Evolutionary conservation across 108 stramenopile genomes (phyloP).

Genomic region (Epithemia pelagica): DNA sequence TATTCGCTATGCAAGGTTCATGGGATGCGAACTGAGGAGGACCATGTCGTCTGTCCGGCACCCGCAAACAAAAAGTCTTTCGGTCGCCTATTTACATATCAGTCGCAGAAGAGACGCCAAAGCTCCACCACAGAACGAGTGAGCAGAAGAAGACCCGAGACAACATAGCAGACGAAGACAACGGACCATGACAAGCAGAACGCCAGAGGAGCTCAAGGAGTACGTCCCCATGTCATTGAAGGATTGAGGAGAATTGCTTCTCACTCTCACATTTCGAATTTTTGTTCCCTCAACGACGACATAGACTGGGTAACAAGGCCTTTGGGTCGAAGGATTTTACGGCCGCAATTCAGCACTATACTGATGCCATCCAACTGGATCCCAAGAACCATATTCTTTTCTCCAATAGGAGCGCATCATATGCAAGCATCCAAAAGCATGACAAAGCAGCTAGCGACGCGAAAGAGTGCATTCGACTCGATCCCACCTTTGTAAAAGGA

Average conservation of each 20-base stretch:
- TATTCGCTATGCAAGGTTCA: too few species aligned
- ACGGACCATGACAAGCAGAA: too few species aligned
- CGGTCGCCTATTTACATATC: too few species aligned
- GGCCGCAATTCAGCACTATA: conserved; percentile 80
- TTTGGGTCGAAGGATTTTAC: conserved; percentile 77
- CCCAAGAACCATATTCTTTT: conserved; percentile 84
- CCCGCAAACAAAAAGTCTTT: too few species aligned
- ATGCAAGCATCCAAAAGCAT: conserved; percentile 74
- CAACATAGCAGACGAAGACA: too few species aligned
- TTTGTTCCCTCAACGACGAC: not conserved
- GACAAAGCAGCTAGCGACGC: conserved; percentile 66
- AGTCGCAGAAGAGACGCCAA: too few species aligned
- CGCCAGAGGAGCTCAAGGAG: conserved; percentile 8
- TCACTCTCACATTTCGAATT: not conserved
- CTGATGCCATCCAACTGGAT: conserved; percentile 82
- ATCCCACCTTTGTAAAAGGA: conserved; percentile 86
- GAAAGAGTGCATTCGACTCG: conserved; percentile 83
- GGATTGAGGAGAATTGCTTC: not conserved
- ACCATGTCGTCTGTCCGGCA: too few species aligned
- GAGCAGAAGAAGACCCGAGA: too few species aligned
- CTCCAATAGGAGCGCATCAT: conserved; percentile 87
- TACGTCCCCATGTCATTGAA: not conserved
- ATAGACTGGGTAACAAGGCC: conserved; percentile 84
- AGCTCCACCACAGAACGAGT: too few species aligned
- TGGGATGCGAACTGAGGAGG: too few species aligned